These are phyloP conservation scores for Tetrahymena elliotti DNA, from an alignment of 73 alveolate genomes.

Conservation along the genomic window DNA sequence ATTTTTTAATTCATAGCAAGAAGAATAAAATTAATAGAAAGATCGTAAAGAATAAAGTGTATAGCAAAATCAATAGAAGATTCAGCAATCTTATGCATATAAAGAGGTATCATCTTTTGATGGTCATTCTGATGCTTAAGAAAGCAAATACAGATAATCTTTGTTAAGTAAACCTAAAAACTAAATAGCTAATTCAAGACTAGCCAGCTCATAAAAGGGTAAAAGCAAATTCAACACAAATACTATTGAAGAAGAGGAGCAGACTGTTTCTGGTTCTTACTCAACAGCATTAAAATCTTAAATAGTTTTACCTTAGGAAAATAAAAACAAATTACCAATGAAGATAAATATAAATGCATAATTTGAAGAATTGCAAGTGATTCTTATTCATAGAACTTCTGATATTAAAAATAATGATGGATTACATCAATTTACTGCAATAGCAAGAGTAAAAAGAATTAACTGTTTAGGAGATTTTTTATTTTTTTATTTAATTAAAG, in stretches of 20 bases:
- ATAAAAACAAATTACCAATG: background rate
- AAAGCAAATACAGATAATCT: background rate
- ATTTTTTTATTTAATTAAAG: background rate
- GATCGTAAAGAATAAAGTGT: background rate
- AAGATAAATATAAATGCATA: background rate
- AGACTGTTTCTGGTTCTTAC: background rate
- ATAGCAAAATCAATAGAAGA: background rate
- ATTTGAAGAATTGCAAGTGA: background rate
- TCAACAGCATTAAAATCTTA: background rate
- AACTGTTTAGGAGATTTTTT: background rate
- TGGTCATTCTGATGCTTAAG: background rate
- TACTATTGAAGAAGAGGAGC: background rate
- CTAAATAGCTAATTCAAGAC: background rate
- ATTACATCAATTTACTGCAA: background rate
- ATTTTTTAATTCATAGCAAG: background rate
- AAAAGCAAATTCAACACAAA: background rate
- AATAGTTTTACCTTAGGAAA: background rate
- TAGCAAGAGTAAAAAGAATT: background rate
- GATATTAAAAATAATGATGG: background rate
- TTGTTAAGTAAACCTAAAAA: background rate
- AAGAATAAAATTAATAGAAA: background rate
- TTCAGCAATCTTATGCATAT: background rate
- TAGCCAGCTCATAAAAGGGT: background rate
- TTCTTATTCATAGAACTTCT: background rate
- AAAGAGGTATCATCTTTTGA: background rate